Base-by-base conservation (phyloP, 306 rosid species). In the Gastrolobium bilobum region DNA sequence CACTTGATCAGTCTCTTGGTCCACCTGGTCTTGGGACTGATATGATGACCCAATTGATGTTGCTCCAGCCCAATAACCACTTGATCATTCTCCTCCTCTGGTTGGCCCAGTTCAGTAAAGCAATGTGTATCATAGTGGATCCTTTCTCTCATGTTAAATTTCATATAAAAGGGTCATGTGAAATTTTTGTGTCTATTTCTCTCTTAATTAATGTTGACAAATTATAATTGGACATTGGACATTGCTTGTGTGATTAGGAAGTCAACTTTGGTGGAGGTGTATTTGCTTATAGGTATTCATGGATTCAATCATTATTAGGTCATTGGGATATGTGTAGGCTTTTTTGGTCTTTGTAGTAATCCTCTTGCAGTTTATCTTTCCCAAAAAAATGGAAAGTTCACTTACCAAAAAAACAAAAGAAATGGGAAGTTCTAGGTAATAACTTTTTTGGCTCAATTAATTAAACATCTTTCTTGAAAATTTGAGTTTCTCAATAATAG, bases 201-300 rank as follows among this genome's bases (percentile, higher is more conserved):
- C 26, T 20, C 26, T 20, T 20, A 20, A 20, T 20, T 20, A 20
- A 20, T 20, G 26, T 20, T 20, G 26, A 20, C 26, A 20, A 20
- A 20, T 20, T 20, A 20, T 20, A 20, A 20, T 20, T 20, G 26
- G 26, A 20, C 26, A 35, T 54, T 67, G 67, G 58, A 53, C 31
- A 58, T 42, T 54, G 29, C 68, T 67, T 42, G 67, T 58, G 34
- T 26, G 20, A 59, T 20, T 38, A 13, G 35, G 33, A 58, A 29
- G 39, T 61, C 46, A 38, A 70, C 56, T 60, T 74, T 33, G 69
- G 53, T 58, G 51, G 53, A 46, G 51, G 34, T 11, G n/a, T 26
- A 38, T 46, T 46, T 59, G 64, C 53, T 70, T 7, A 35, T 46
- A 39, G 7, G 26, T 65, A 38, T 53, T 31, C 33, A 10, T 56